These are phyloP conservation scores for Venturia aucupariae DNA, from an alignment of 2,329 filamentous ascomycete genomes.

Conservation along the genomic window DNA sequence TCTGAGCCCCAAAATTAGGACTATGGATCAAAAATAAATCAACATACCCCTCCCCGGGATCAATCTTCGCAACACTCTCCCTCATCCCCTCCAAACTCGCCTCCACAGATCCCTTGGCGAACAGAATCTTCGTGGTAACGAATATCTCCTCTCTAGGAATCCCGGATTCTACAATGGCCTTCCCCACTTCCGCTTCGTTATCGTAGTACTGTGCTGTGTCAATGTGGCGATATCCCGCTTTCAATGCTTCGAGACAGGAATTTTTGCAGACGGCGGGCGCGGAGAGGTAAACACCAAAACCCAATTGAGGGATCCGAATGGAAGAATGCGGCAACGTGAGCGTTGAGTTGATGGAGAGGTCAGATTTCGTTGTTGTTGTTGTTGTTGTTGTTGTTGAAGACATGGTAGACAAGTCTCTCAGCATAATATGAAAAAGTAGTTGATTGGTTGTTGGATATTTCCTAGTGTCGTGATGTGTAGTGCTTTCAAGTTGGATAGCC, in stretches of 20 bases:
- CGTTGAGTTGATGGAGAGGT: not conserved
- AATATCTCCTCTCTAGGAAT: constrained; percentile 72
- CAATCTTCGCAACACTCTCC: constrained; percentile 7
- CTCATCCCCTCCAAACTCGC: not conserved
- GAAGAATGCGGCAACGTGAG: not conserved
- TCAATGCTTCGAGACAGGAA: constrained; percentile 27
- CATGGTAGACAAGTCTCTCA: not conserved
- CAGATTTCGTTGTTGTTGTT: not conserved
- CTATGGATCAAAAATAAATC: constrained; percentile 13
- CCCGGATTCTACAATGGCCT: constrained; percentile 66
- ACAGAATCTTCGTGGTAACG: constrained; percentile 77
- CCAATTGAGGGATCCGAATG: not conserved
- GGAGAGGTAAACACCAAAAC: constrained; percentile 7
- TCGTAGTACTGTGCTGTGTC: constrained; percentile 70
- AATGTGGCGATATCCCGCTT: constrained; percentile 45
- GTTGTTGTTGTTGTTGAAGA: not conserved
- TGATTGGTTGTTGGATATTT: too few relatives aligned
- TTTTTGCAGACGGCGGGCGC: not conserved
- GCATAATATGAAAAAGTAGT: not conserved
- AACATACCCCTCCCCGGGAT: not conserved
- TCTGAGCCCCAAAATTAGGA: constrained; percentile 47
- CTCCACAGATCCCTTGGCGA: constrained; percentile 39
- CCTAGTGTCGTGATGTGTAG: too few relatives aligned
- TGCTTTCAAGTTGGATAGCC: not conserved
- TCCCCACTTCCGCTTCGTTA: constrained; percentile 76